Percentiles rank a stretch among this genome's conserved stretches.
phyloP scores from a whole-genome alignment of 257 asterid species.

The Pogostemon cablin region DNA sequence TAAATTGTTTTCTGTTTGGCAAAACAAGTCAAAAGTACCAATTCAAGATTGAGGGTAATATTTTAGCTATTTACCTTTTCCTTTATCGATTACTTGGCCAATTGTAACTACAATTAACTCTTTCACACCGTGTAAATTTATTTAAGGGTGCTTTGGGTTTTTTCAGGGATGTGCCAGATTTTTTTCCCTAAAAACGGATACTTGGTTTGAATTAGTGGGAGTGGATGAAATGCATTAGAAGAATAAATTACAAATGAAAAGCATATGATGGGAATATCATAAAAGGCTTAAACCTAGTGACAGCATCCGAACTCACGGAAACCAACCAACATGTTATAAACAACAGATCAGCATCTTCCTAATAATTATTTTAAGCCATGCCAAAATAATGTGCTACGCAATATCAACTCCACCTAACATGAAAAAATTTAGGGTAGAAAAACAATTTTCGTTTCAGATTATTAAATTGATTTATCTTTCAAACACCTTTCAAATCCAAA shows the following conservation, averaged over 20 bases:
- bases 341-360: not conserved
- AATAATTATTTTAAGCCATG: not conserved
- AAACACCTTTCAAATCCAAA: slow-evolving; percentile 19
- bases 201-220: not conserved
- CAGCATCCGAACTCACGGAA: not conserved
- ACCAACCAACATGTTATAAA: slow-evolving; percentile 4
- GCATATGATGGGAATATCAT: not conserved
- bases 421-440: slow-evolving; percentile 4
- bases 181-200: not conserved
- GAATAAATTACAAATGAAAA: not conserved
- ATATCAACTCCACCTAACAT: not conserved
- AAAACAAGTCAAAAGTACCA: not conserved
- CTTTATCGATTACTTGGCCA: not conserved
- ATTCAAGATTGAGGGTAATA: not conserved
- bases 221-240: slow-evolving; percentile 23
- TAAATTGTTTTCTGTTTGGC: not conserved
- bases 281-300: not conserved
- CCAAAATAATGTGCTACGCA: not conserved
- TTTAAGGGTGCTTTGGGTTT: not conserved
- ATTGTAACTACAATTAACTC: not conserved
- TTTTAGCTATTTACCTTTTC: not conserved
- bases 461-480: not conserved
- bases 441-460: not conserved
- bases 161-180: not conserved
- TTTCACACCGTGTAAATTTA: not conserved